Evolutionary conservation across 495 filamentous ascomycete genomes (phyloP), one percentile per base, ranked within the genome.

Genomic region (Penicillium parvum): DNA sequence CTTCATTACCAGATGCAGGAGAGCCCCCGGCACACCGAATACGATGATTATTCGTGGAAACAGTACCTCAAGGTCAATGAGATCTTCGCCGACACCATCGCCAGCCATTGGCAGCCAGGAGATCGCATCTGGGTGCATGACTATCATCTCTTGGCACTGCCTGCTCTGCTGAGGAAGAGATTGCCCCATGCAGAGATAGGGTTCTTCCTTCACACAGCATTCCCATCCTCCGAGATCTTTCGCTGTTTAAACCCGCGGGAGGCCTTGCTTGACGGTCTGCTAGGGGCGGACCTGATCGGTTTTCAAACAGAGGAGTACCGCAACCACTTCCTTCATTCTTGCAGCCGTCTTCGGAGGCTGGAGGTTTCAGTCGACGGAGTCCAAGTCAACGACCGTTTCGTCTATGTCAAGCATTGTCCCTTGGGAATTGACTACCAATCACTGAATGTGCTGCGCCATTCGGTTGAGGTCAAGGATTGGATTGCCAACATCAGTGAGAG

Each of bases 1-100:
- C 86, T 95, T 62, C 88, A 96, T 61, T 95, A 96, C 61, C 86
- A 92, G 60, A 90, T 95, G 59, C 90, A 90, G 20, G 90, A 95
- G 55, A 87, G 86, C 53, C 89, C 90, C 14, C 92, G 92, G 69
- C 94, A 87, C 76, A 94, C 89, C 61, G 88, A 90, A 3, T 96
- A 94, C 53, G 81, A 88, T 55, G 88, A 94, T 53, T 89, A 95
- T 57, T 91, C 88, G n/a, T 96, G 88, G 88, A 77, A 83, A 48
- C 91, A 86, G 68, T 96, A 95, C 53, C 79, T 85, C 43, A 84
- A 83, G 27, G 72, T 95, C 52, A 95, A 95, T 62, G 80, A 87
- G 56, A 86, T 85, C 2, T 92, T 95, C 59, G 90, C 90, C 3
- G 82, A 92, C 55, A 82, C 78, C 57, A 88, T 94, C 40, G 73